A percentile compares a stretch with the other conserved stretches of the same genome.
These are phyloP conservation scores for Meira miltonrushii DNA, from an alignment of 1,284 basidiomycete species.

Conservation along the genomic window DNA sequence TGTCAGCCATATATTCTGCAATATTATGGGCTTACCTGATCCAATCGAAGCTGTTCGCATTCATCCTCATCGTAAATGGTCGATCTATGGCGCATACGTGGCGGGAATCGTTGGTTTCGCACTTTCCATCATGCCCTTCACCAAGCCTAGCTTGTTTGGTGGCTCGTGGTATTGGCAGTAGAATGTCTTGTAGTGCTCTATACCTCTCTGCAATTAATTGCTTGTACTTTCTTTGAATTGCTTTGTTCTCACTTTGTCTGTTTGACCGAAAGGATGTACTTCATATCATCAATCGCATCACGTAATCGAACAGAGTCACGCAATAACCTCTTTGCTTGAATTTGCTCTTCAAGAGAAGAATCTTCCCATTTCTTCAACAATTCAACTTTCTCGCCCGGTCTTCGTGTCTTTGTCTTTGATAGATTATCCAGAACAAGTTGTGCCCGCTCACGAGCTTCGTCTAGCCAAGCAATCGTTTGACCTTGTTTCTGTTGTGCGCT, in stretches of 20 bases:
- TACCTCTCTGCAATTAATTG: too few species aligned
- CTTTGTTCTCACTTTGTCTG: too few species aligned
- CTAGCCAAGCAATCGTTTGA: constrained; percentile 18
- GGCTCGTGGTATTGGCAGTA: constrained; percentile 25
- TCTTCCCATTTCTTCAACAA: constrained; percentile 11
- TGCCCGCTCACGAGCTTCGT: constrained; percentile 18
- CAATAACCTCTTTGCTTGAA: constrained; percentile 18
- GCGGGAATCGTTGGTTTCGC: constrained; percentile 58
- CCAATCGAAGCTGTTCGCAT: constrained; percentile 55
- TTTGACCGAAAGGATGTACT: neutral
- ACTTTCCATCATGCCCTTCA: constrained; percentile 29
- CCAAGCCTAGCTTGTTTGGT: constrained; percentile 19
- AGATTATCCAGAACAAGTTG: neutral
- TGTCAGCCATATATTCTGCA: constrained; percentile 77
- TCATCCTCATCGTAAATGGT: constrained; percentile 53
- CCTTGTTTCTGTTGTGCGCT: neutral
- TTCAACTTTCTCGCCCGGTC: neutral
- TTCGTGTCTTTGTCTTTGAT: neutral
- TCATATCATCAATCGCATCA: constrained; percentile 10
- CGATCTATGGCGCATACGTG: constrained; percentile 57
- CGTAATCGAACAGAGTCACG: constrained; percentile 17
- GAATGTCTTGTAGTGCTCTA: neutral
- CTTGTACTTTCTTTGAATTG: too few species aligned
- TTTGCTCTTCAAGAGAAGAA: constrained; percentile 4
- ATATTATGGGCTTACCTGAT: constrained; percentile 80